Conservation (phyloP, 768 basidiomycete species). For the Tremella yokohamensis region DNA sequence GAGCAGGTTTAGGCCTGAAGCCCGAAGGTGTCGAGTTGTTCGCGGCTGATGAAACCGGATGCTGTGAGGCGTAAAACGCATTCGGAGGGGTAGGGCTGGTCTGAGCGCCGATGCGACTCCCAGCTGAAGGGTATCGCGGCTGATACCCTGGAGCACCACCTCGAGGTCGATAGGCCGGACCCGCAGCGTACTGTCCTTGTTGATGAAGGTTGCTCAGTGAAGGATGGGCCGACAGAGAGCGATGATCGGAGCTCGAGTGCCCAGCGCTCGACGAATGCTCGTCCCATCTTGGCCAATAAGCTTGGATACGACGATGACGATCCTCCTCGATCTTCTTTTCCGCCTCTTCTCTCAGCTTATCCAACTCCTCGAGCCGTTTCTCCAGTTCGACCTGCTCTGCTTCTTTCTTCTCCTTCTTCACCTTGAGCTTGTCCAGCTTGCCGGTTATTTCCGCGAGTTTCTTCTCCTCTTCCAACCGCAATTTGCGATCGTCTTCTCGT, state of each 20-base stretch:
- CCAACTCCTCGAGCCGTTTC: slow-evolving; percentile 40
- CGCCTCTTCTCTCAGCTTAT: slow-evolving; percentile 33
- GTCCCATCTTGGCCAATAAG: slow-evolving; percentile 5
- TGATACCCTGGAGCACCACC: slow-evolving; percentile 30
- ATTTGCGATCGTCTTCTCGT: slow-evolving; percentile 35
- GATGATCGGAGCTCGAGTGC: not conserved
- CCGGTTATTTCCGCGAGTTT: slow-evolving; percentile 33
- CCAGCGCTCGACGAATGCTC: slow-evolving; percentile 1
- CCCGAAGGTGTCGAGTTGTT: slow-evolving; percentile 9
- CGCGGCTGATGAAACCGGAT: slow-evolving; percentile 11
- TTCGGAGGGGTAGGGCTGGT: slow-evolving; percentile 30
- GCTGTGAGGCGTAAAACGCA: slow-evolving; percentile 24
- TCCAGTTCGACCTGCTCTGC: slow-evolving; percentile 42
- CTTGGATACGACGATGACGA: slow-evolving; percentile 9
- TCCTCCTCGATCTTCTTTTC: slow-evolving; percentile 41
- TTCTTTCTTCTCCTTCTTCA: slow-evolving; percentile 40
- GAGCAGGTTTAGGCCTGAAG: not conserved
- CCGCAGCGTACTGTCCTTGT: slow-evolving; percentile 27
- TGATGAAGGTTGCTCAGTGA: slow-evolving; percentile 24
- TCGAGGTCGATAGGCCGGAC: slow-evolving; percentile 33
- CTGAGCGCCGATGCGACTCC: slow-evolving; percentile 16
- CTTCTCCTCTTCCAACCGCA: slow-evolving; percentile 39
- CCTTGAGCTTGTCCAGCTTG: slow-evolving; percentile 43
- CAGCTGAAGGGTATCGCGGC: slow-evolving; percentile 37
- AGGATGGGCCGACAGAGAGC: slow-evolving; percentile 27